Base-by-base conservation (phyloP, 176 grass and related monocot species). In the Saccharum spontaneum region DNA sequence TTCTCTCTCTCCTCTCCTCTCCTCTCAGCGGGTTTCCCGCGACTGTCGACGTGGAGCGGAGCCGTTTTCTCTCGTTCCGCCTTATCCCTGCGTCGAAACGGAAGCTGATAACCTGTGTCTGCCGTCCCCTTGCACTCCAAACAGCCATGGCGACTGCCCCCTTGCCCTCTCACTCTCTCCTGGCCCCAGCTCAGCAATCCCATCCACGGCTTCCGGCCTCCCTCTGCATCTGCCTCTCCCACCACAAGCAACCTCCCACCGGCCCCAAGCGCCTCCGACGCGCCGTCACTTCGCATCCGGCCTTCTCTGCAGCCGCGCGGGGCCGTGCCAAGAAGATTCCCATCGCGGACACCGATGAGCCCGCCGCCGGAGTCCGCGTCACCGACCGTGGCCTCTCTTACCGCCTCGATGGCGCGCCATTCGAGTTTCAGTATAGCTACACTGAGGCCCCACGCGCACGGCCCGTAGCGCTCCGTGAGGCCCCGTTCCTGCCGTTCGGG, bases 341-440 rank as follows among this genome's bases (percentile, higher is more conserved):
- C 70, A 44, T 86, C 18, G 76, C 71, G 44, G 61, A 81, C 68
- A 73, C 78, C 12, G 73, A 69, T 5, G 90, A 97, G 61, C 72
- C 82, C 10, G 87, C 89, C 26, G 84, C 65, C n/a, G 76, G 88
- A 10, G 61, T 98, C 46, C 81, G 77, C 46, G 72, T 98, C 37
- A 92, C 84, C 14, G 91, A 98, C 18, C 89, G 89, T 13, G 95
- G 95, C 45, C 63, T 98, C 26, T 41, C 89, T 1, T 98, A 98
- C 65, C 88, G 34, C 86, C 80, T 98, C 36, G 79, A 90, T 17
- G 91, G 86, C 63, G 95, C 95, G 40, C 95, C 95, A 1, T 98
- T 98, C 65, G 95, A 93, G 74, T 98, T 98, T 64, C 95, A 95
- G 87, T 98, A 98, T 46, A 98, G 95, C 57, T 98, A 98, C 85